phyloP scores from a whole-genome alignment of 192 early-diverging fungal species.

The Coemansia sp. region DNA sequence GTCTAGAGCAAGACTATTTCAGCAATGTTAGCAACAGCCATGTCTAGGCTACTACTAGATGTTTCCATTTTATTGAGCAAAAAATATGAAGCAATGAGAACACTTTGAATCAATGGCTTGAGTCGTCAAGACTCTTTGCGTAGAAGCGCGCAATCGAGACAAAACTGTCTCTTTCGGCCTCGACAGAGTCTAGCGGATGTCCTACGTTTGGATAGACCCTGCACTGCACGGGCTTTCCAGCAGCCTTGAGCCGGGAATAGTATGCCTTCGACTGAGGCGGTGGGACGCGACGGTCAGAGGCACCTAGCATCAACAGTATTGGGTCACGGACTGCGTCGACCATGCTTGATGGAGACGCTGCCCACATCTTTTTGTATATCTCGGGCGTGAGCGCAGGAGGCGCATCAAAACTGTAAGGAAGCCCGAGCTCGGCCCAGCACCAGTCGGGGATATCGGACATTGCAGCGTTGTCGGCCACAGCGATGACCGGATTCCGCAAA shows the following conservation, averaged over 20 bases:
- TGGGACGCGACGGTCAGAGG: constrained; percentile 71
- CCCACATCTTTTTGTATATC: constrained; percentile 60
- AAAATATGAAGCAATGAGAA: no score
- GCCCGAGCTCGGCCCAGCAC: constrained; percentile 68
- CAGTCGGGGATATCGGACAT: constrained; percentile 74
- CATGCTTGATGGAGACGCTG: constrained; percentile 60
- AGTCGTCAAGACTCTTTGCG: constrained; percentile 25
- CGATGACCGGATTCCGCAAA: constrained; percentile 75
- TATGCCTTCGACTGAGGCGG: constrained; percentile 59
- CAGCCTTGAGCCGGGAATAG: constrained; percentile 46
- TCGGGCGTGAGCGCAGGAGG: constrained; percentile 61
- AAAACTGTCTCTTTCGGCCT: constrained; percentile 60
- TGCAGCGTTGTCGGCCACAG: constrained; percentile 59
- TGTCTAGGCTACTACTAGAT: no score
- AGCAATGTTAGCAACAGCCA: not conserved
- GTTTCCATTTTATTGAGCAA: no score
- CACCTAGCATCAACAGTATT: constrained; percentile 66
- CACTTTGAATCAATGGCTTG: not conserved
- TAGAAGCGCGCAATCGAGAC: constrained; percentile 38
- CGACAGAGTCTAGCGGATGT: constrained; percentile 60
- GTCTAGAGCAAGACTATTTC: not conserved
- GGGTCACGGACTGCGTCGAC: constrained; percentile 62
- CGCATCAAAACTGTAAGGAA: constrained; percentile 57
- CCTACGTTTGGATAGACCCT: constrained; percentile 62
- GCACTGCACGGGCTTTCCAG: constrained; percentile 46